Evolutionary conservation across 2,329 filamentous ascomycete genomes (phyloP).

Genomic region (Cytospora leucostoma): DNA sequence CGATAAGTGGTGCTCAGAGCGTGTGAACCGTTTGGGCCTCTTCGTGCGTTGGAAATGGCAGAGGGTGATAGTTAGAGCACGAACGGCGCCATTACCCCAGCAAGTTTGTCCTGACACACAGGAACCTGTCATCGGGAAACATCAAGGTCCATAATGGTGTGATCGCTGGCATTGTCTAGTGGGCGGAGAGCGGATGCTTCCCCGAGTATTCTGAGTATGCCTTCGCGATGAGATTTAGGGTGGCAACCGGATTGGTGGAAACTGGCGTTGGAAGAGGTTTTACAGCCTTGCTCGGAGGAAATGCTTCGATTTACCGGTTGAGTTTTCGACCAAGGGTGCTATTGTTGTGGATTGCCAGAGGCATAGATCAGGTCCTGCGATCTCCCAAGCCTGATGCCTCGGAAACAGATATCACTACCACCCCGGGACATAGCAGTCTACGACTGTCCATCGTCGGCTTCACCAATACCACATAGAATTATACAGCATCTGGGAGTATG

Average conservation of each 20-base stretch:
- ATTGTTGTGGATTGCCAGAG: too few relatives aligned
- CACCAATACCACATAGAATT: too few relatives aligned
- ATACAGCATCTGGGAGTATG: too few relatives aligned
- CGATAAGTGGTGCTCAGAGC: slow-evolving; percentile 24
- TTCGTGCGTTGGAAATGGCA: slow-evolving; percentile 6
- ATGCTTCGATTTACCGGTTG: background rate
- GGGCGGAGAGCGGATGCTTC: slow-evolving; percentile 27
- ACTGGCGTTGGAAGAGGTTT: background rate
- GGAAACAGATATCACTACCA: too few relatives aligned
- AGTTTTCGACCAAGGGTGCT: background rate
- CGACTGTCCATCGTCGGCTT: too few relatives aligned
- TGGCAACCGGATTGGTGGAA: slow-evolving; percentile 24
- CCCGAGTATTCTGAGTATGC: slow-evolving; percentile 27
- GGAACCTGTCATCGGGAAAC: slow-evolving; percentile 15
- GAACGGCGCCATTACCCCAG: background rate
- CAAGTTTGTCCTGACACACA: slow-evolving; percentile 5
- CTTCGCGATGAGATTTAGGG: slow-evolving; percentile 18
- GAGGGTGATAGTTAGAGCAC: slow-evolving; percentile 4
- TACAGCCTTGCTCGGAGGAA: background rate
- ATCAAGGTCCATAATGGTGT: slow-evolving; percentile 17
- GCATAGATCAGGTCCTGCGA: too few relatives aligned
- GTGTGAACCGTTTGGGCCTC: background rate
- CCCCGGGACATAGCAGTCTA: too few relatives aligned
- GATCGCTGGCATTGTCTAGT: slow-evolving; percentile 26
- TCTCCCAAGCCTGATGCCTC: too few relatives aligned